A percentile compares a stretch with the other conserved stretches of the same genome.
Conservation (phyloP, 805 yeast species). For the Wickerhamiella vanderwaltii region DNA sequence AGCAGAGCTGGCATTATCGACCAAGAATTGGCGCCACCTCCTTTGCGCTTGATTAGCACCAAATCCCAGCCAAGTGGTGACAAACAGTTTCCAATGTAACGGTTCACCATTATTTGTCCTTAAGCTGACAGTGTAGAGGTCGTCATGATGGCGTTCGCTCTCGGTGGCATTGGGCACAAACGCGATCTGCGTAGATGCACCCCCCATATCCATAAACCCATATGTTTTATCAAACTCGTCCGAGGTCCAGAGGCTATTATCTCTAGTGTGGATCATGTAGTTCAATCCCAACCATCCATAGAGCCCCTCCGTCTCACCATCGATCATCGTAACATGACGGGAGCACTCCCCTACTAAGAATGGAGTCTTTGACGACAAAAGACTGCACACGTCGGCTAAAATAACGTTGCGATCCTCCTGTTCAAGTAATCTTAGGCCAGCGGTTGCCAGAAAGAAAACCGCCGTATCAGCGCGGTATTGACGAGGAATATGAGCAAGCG, state of each 20-base stretch:
- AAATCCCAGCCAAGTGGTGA: slow-evolving; percentile 93
- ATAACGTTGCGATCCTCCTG: slow-evolving; percentile 40
- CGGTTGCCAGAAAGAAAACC: slow-evolving; percentile 83
- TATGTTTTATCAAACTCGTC: slow-evolving; percentile 31
- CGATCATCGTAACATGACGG: slow-evolving; percentile 70
- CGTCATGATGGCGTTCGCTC: slow-evolving; percentile 53
- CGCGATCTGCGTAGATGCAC: slow-evolving; percentile 93
- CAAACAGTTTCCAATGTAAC: slow-evolving; percentile 77
- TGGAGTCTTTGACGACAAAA: slow-evolving; percentile 36
- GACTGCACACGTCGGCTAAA: slow-evolving; percentile 47
- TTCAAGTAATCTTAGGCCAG: slow-evolving; percentile 82
- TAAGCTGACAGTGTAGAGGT: slow-evolving; percentile 52
- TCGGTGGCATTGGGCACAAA: slow-evolving; percentile 69
- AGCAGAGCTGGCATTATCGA: slow-evolving; percentile 9
- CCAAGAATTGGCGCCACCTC: slow-evolving; percentile 45
- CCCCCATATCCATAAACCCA: slow-evolving; percentile 99
- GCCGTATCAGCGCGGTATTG: slow-evolving; percentile 59
- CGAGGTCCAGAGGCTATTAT: slow-evolving; percentile 26
- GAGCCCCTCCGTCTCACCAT: slow-evolving; percentile 88
- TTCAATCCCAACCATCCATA: slow-evolving; percentile 94
- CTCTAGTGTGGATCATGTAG: slow-evolving; percentile 50
- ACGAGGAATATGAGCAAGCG: slow-evolving; percentile 56
- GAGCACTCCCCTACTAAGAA: slow-evolving; percentile 50
- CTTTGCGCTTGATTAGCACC: slow-evolving; percentile 91
- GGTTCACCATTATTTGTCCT: slow-evolving; percentile 57